phyloP scores from a whole-genome alignment of 2,329 filamentous ascomycete genomes.

The Aciculosporium take region DNA sequence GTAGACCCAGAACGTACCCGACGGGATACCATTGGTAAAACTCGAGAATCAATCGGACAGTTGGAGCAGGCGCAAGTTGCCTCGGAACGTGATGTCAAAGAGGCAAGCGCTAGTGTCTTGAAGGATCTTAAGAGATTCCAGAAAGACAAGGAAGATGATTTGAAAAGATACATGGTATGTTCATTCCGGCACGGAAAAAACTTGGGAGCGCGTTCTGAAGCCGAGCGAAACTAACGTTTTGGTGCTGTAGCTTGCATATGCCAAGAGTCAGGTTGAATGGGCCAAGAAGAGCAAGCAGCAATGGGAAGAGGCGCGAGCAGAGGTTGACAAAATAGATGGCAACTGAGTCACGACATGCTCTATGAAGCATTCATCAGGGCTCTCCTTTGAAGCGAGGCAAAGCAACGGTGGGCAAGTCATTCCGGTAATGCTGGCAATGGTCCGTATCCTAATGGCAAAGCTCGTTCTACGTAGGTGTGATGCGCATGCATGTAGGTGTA shows the following conservation, averaged over 20 bases:
- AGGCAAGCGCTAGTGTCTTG: slow-evolving; percentile 77
- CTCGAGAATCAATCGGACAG: slow-evolving; percentile 70
- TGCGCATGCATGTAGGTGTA: not conserved
- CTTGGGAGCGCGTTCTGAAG: not conserved
- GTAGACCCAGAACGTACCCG: slow-evolving; percentile 88
- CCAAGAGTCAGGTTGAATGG: slow-evolving; percentile 87
- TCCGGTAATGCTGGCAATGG: not conserved
- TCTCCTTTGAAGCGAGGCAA: too few species aligned
- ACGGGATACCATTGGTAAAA: slow-evolving; percentile 90
- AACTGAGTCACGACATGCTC: slow-evolving; percentile 18
- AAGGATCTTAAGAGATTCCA: slow-evolving; percentile 90
- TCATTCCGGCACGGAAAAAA: not conserved
- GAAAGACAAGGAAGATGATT: slow-evolving; percentile 84
- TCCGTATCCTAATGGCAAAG: slow-evolving; percentile 2
- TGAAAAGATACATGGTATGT: slow-evolving; percentile 89
- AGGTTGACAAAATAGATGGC: slow-evolving; percentile 77
- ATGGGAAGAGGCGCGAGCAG: slow-evolving; percentile 79
- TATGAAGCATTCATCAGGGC: not conserved
- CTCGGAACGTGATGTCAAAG: slow-evolving; percentile 81
- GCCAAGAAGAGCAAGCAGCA: slow-evolving; percentile 78
- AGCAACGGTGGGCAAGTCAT: not conserved
- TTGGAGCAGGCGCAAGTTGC: slow-evolving; percentile 83
- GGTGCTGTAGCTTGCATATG: slow-evolving; percentile 64
- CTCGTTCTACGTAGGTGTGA: not conserved
- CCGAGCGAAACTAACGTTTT: slow-evolving; percentile 11